Evolutionary conservation across 352 stramenopile species (phyloP), one percentile per base, ranked within the genome.

Genomic region (Globisporangium cederbergense): DNA sequence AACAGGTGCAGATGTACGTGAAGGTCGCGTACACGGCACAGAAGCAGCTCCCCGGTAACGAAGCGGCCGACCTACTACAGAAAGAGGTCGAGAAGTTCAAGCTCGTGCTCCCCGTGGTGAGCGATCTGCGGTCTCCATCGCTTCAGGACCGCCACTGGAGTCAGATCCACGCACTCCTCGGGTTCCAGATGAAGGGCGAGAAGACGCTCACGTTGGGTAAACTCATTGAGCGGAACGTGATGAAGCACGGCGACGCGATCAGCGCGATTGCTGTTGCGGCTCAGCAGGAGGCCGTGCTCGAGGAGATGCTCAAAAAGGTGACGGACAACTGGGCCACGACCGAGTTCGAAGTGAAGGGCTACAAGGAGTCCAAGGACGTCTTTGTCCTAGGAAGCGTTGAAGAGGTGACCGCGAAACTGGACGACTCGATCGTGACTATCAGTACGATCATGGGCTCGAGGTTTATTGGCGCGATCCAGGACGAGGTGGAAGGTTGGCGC

Each of bases 231-330:
- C 63, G 73, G 49, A 87, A 97, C 62, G 90, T 96, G 20, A 96
- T 94, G 75, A 77, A 83, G 18, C 90, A 97, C 40, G 77, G 87
- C 32, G 88, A 96, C 47, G 82, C 85, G 0, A 97, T 98, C 68
- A 94, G 78, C 28, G 72, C 75, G 4, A 88, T 97, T 42, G 84
- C 91, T 0, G 91, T 95, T 1, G 75, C 90, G 0, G 91, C 93
- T 0, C 87, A 97, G 57, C 92, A 98, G 58, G 93, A 98, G 70
- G 67, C 76, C 0, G 90, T 98, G 1, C 75, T 98, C 0, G 93
- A 98, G 62, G 90, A 94, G 63, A 98, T 97, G 90, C 86, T 98
- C 28, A 84, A 87, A 30, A 98, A 98, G 68, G 90, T 98, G n/a
- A 92, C 78, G 0, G 76, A 86, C n/a, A 84, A 77, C 7, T 98